These are phyloP conservation scores for Trichosporon ovoides DNA, from an alignment of 1,284 basidiomycete genomes.

Conservation along the genomic window DNA sequence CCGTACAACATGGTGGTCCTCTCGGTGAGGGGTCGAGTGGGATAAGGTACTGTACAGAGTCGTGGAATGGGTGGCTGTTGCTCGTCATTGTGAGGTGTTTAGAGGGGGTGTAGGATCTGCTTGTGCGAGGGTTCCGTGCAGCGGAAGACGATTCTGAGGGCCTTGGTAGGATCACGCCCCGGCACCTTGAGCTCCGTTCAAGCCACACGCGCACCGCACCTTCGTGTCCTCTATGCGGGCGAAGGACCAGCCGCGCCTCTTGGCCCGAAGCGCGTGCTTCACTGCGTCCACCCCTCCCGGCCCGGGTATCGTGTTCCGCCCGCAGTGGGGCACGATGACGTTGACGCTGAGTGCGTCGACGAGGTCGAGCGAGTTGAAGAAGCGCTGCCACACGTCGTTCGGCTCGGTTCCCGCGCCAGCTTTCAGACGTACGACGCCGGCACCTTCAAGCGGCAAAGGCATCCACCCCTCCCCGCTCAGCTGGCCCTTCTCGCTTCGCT, in stretches of 20 bases:
- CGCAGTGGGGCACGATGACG: neutral
- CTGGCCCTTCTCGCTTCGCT: neutral
- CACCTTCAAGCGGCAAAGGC: neutral
- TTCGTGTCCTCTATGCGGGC: neutral
- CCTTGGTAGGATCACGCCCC: neutral
- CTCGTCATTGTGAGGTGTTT: neutral
- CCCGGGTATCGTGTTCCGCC: neutral
- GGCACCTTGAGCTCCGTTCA: neutral
- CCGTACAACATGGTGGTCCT: too few species aligned
- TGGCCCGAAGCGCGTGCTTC: neutral
- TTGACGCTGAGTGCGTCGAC: neutral
- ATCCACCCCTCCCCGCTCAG: too few species aligned
- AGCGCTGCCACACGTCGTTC: neutral
- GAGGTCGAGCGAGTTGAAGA: conserved; percentile 1
- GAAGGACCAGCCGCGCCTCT: neutral
- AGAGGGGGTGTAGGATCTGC: neutral
- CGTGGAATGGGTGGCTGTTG: neutral
- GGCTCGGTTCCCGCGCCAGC: neutral
- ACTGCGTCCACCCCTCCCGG: neutral
- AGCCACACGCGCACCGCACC: neutral
- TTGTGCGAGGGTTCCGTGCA: neutral
- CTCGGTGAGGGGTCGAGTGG: too few species aligned
- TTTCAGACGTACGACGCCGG: too few species aligned
- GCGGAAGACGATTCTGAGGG: neutral
- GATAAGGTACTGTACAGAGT: too few species aligned